Percentiles rank a stretch among this genome's conserved stretches.
phyloP scores from a whole-genome alignment of 768 basidiomycete genomes.

The Galerina sulciceps region DNA sequence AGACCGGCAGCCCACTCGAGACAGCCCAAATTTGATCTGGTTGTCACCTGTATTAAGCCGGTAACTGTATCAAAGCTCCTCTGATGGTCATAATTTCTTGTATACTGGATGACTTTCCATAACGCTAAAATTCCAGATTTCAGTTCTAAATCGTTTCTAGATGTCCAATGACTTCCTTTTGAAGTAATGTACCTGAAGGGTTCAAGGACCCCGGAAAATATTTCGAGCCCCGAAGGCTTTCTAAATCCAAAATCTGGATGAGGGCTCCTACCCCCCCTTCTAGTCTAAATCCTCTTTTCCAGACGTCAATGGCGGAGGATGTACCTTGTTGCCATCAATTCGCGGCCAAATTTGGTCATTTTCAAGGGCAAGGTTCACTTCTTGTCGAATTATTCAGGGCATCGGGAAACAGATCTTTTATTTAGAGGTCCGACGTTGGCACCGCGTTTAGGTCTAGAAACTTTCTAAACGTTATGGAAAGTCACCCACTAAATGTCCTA shows the following conservation, averaged over 20 bases:
- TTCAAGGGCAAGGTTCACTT: too few species aligned
- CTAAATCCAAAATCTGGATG: neutral
- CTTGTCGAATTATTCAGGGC: too few species aligned
- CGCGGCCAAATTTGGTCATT: neutral
- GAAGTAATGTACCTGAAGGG: neutral
- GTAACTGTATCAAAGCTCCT: too few species aligned
- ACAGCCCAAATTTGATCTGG: too few species aligned
- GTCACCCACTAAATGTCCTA: too few species aligned
- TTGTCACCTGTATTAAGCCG: too few species aligned
- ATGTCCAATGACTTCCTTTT: neutral
- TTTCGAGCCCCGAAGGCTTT: neutral
- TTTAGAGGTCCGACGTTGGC: neutral
- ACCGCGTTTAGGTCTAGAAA: neutral
- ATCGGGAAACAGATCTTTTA: neutral
- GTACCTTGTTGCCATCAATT: neutral
- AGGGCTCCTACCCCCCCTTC: neutral
- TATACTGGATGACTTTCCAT: conserved; percentile 1
- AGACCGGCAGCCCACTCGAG: too few species aligned
- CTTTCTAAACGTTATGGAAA: neutral
- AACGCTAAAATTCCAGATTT: neutral
- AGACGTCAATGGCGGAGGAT: neutral
- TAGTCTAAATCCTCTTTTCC: neutral
- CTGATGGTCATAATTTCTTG: too few species aligned
- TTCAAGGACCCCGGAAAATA: conserved; percentile 1
- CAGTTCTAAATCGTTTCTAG: neutral